Conservation (phyloP, 2,329 filamentous ascomycete genomes). For the Sclerotinia sclerotiorum region DNA sequence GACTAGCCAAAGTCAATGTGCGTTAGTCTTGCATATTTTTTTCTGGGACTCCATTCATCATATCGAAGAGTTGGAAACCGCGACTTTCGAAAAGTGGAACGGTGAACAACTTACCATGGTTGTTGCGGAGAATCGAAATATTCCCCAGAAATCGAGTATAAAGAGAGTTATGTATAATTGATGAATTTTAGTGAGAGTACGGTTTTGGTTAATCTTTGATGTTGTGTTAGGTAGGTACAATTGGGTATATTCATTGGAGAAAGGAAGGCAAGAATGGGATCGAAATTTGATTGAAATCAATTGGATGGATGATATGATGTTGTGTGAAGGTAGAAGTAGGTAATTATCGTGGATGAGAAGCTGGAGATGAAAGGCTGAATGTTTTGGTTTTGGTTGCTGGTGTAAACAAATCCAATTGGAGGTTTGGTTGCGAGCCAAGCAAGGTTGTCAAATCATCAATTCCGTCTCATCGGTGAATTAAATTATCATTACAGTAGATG, state of each 20-base stretch:
- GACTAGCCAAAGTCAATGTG: constrained; percentile 22
- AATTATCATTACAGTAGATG: neutral
- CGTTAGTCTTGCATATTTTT: constrained; percentile 19
- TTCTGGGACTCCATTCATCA: constrained; percentile 16
- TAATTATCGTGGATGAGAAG: neutral
- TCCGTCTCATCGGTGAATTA: neutral
- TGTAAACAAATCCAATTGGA: constrained; percentile 20
- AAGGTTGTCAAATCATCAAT: neutral
- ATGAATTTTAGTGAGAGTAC: neutral
- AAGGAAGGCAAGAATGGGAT: neutral
- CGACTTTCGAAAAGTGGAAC: constrained; percentile 22
- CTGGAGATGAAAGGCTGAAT: constrained; percentile 12
- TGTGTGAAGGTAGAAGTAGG: neutral
- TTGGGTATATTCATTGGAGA: neutral
- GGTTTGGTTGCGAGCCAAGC: neutral
- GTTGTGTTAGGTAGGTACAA: neutral
- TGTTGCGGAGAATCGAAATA: constrained; percentile 15
- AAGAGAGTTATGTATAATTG: neutral
- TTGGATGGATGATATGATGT: neutral
- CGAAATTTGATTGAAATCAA: neutral
- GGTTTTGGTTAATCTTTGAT: neutral
- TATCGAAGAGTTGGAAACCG: constrained; percentile 15
- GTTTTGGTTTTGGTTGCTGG: constrained; percentile 16
- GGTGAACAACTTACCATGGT: constrained; percentile 24
- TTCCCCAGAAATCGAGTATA: constrained; percentile 5